Percentiles rank a stretch among this genome's conserved stretches.
Conservation (phyloP, 2,329 filamentous ascomycete genomes). For the Alternaria gaisen region DNA sequence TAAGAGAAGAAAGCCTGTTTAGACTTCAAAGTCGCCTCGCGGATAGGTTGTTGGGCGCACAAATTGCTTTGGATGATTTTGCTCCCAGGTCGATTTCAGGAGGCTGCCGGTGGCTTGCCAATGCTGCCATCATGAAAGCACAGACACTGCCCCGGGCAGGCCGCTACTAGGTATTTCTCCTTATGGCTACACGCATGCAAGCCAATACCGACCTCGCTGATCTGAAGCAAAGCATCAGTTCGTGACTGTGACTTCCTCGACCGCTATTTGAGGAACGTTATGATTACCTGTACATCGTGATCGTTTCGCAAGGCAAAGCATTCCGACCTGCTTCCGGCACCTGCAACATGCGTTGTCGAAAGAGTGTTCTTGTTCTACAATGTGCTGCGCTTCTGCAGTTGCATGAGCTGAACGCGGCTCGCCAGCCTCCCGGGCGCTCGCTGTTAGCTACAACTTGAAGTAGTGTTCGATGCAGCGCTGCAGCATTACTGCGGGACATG, state of each 20-base stretch:
- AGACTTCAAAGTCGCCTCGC: background rate
- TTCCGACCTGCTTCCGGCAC: constrained; percentile 4
- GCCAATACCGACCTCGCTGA: constrained; percentile 8
- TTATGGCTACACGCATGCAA: constrained; percentile 16
- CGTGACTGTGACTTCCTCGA: background rate
- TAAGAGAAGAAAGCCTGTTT: constrained; percentile 11
- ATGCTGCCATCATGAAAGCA: constrained; percentile 16
- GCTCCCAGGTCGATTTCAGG: constrained; percentile 12
- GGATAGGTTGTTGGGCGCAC: constrained; percentile 2
- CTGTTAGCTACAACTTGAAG: constrained; percentile 11
- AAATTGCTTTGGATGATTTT: constrained; percentile 7
- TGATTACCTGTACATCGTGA: background rate
- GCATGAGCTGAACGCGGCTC: constrained; percentile 16
- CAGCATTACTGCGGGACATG: constrained; percentile 23
- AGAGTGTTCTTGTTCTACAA: constrained; percentile 6
- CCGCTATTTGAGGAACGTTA: background rate
- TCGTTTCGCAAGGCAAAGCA: background rate
- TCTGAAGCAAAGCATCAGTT: background rate
- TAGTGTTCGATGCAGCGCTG: constrained; percentile 9
- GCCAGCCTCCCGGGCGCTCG: constrained; percentile 18
- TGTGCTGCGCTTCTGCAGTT: constrained; percentile 11
- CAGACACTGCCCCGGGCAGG: constrained; percentile 10
- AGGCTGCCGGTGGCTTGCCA: constrained; percentile 20
- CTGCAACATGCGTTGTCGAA: constrained; percentile 3
- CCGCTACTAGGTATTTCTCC: constrained; percentile 14